phyloP scores from a whole-genome alignment of 1,284 basidiomycete species.

The Sporisorium iseilematis-ciliati region DNA sequence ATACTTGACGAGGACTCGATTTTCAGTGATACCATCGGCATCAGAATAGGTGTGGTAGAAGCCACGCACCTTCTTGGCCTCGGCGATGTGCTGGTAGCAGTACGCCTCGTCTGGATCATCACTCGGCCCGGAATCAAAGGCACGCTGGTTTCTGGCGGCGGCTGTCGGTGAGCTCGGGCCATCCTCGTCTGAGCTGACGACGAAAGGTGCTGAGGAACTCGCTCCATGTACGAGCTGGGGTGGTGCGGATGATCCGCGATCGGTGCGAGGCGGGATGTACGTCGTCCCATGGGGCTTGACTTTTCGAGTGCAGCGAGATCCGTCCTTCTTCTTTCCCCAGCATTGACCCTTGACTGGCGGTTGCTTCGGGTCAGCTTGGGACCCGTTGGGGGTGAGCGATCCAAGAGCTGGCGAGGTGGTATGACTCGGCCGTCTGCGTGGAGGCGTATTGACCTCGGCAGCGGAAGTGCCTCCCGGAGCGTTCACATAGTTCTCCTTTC shows the following conservation, averaged over 20 bases:
- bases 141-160: neutral
- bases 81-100: constrained; percentile 54
- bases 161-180: neutral
- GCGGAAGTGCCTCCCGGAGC: too few relatives aligned
- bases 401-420: neutral
- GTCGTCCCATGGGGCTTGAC: neutral
- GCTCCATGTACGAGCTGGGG: neutral
- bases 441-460: neutral
- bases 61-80: constrained; percentile 52
- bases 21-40: neutral
- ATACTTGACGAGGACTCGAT: constrained; percentile 16
- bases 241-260: constrained; percentile 17
- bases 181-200: constrained; percentile 24
- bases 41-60: constrained; percentile 25
- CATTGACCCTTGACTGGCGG: constrained; percentile 47
- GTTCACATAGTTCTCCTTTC: neutral
- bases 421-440: neutral
- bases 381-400: constrained; percentile 13
- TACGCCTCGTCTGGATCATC: constrained; percentile 37
- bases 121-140: too few relatives aligned
- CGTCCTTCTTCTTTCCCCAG: constrained; percentile 59
- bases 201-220: constrained; percentile 10
- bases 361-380: constrained; percentile 12
- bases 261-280: neutral
- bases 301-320: constrained; percentile 45